Evolutionary conservation across 2,329 filamentous ascomycete species (phyloP).

Genomic region (Aspergillus sp.): DNA sequence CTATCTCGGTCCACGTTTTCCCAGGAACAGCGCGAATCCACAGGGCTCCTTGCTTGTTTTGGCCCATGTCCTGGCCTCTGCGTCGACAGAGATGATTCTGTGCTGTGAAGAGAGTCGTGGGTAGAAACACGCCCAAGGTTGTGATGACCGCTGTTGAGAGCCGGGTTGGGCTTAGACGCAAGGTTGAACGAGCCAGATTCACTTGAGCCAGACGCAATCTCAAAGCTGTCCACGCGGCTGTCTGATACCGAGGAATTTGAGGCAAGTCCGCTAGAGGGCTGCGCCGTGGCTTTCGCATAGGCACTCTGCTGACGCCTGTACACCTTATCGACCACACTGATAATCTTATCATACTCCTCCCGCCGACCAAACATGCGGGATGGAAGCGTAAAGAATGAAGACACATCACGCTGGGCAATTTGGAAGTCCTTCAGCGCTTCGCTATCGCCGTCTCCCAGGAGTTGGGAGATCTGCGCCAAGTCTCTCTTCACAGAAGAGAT

Average conservation of each 20-base stretch:
- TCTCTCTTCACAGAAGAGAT: constrained; percentile 83
- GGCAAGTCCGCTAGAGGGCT: constrained; percentile 44
- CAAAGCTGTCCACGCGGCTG: constrained; percentile 46
- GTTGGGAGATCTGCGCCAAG: constrained; percentile 67
- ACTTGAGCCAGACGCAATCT: constrained; percentile 53
- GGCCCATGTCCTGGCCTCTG: constrained; percentile 24
- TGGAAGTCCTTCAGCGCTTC: constrained; percentile 69
- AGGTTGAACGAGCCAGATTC: constrained; percentile 50
- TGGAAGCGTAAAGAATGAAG: constrained; percentile 87
- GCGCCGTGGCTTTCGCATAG: constrained; percentile 28
- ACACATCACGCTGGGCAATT: constrained; percentile 81
- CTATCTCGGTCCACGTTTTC: constrained; percentile 40
- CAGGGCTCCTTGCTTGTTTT: constrained; percentile 34
- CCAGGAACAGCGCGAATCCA: constrained; percentile 35
- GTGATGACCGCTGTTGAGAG: constrained; percentile 31
- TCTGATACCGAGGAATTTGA: constrained; percentile 55
- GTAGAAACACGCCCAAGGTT: constrained; percentile 28
- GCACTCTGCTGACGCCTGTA: constrained; percentile 59
- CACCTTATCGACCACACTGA: constrained; percentile 73
- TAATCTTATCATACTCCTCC: constrained; percentile 66
- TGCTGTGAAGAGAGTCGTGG: constrained; percentile 34
- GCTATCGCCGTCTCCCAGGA: constrained; percentile 72
- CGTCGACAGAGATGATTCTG: constrained; percentile 33
- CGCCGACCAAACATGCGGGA: constrained; percentile 76
- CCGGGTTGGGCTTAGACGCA: constrained; percentile 32